Base-by-base conservation (phyloP, 768 basidiomycete species). In the Termitomyces sp. region DNA sequence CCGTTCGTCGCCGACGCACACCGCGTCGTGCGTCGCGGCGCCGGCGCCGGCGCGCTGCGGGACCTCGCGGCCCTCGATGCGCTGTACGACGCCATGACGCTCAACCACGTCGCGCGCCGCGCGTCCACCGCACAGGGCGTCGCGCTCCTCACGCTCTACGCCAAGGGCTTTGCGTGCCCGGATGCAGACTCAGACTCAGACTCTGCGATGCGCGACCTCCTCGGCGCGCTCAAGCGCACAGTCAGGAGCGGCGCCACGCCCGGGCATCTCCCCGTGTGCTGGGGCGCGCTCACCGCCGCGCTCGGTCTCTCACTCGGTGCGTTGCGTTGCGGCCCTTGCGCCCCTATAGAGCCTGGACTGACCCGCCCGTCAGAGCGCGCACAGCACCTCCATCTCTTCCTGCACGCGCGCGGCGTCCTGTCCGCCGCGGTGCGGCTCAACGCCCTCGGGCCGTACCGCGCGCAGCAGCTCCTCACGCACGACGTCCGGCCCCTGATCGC, bases 381-480 rank as follows among this genome's bases (percentile, higher is more conserved):
- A 9, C 86, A 88, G 62, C 90, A 91, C 67, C 84, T 99, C 14
- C 89, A 94, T 65, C 84, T 98, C 33, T 98, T 97, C 75, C 83
- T 99, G 5, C 93, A 98, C 63, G 90, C 92, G 3, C 83, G 97
- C 14, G 84, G 92, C 54, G 74, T 98, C 52, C 78, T 98, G 45
- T 98, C 95, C 8, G 93, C 95, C 5, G 87, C 94, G 2, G 90
- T 99, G 18, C 84, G 97, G 7, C 77, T 98, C 65, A 98, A 98
- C 70, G 82, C 83, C 26, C 79, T 97, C 62, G 97, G 97, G 0
- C 97, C 97, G 0, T 99, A 99, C 70, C 84, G 84, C 20, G 83
- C 97, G 0, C 94, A 98, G 65, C 92, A 94, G 62, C 72, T 96
- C 18, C 76, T 99, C 8, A 72, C 95, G 46, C 88, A 90, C 63